Base-by-base conservation (phyloP, 2,329 filamentous ascomycete genomes). In the Pseudogymnoascus sp. region DNA sequence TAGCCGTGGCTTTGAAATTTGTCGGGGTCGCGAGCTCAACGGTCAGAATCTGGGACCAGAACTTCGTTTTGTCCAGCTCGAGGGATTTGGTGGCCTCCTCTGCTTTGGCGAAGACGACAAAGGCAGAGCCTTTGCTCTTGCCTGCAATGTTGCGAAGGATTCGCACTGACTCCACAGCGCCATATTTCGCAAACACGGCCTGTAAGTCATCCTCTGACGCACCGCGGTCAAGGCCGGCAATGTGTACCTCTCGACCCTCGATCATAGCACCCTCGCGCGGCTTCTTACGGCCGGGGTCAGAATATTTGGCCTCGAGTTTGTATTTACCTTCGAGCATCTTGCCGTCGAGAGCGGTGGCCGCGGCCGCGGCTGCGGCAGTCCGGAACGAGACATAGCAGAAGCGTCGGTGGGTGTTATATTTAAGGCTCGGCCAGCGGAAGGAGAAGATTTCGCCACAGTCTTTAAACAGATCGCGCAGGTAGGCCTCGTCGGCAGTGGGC, bases 361-460 rank as follows among this genome's bases (percentile, higher is more conserved):
- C 85, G 40, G 85, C 81, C 0, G 92, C 90, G 61, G 84, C 83
- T n/a, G 82, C 80, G 2, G 82, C 76, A 33, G 86, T 85, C 59
- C 86, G 82, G 73, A 97, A 97, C n/a, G 96, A 91, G 6, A 97
- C 82, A 74, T 99, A 99, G 78, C 93, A 97, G 77, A 99, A 99
- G 23, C 95, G 88, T 33, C 95, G 90, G 69, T 90, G 88, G 1
- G 88, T 88, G 71, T 97, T 93, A 75, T 83, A 92, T 73, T 96
- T 96, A 61, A 99, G 83, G 63, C 91, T 96, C 1, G 95, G 95
- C 77, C 95, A 95, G 21, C 95, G 88, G 61, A 97, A 83, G 70
- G 88, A 90, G 63, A 96, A 81, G 63, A 99, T 87, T 46, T 93
- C 86, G 46, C 95, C 95, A 70, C 88, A 93, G 64, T 84, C 80